A percentile compares a stretch with the other conserved stretches of the same genome.
These are phyloP conservation scores for Termitomyces sp. DNA, from an alignment of 1,284 basidiomycete species.

Conservation along the genomic window DNA sequence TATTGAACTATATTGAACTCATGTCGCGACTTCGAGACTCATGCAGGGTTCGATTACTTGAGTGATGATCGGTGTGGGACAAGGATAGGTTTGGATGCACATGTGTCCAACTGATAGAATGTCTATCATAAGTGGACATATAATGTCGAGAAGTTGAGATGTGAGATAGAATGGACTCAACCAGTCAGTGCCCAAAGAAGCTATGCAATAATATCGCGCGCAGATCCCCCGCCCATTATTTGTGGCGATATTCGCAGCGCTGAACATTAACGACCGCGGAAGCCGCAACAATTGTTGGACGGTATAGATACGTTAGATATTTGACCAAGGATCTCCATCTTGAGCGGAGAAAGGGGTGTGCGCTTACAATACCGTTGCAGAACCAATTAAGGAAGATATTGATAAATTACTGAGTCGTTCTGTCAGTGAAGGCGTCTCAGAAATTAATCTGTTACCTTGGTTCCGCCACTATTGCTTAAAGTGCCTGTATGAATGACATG, in stretches of 20 bases:
- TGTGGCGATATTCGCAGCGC: conserved; percentile 1
- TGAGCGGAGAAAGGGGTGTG: not conserved
- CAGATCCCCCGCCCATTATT: too few species aligned
- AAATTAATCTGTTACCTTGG: not conserved
- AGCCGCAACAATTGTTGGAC: conserved; percentile 1
- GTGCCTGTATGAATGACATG: not conserved
- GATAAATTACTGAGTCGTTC: not conserved
- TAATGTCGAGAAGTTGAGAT: conserved; percentile 15
- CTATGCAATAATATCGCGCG: not conserved
- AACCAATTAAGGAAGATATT: not conserved
- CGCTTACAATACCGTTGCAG: conserved; percentile 1
- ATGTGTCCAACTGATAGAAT: conserved; percentile 4
- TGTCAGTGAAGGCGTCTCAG: not conserved
- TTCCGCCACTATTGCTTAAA: not conserved
- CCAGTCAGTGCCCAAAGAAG: not conserved
- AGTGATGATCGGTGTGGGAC: conserved; percentile 4
- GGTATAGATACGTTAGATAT: not conserved
- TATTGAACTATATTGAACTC: not conserved
- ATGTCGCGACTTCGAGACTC: not conserved
- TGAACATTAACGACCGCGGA: not conserved
- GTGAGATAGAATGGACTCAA: conserved; percentile 5
- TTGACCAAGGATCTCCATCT: too few species aligned
- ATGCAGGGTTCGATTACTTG: not conserved
- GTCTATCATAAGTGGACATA: conserved; percentile 11
- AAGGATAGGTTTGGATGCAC: not conserved